Base-by-base conservation (phyloP, 768 basidiomycete genomes). In the Rhodotorula babjevae region DNA sequence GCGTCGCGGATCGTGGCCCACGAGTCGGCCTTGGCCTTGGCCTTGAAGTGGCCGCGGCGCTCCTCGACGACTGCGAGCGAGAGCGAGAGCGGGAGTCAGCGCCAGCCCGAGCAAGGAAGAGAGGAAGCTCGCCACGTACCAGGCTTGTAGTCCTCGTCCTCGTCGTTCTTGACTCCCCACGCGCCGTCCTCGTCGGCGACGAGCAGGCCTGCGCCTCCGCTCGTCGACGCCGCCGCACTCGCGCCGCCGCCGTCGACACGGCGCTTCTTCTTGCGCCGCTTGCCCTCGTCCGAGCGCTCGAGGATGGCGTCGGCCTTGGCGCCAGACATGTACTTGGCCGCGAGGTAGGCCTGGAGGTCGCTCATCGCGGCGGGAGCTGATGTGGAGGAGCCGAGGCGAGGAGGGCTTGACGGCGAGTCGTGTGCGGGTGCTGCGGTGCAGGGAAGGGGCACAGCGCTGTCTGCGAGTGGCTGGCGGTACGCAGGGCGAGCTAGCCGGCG, bases 281-380 rank as follows among this genome's bases (percentile, higher is more conserved):
- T 79, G 61, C 76, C 78, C 11, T 77, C 53, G 2, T 62, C 68
- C 29, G 85, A 80, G 58, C 87, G 87, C 8, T 93, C 84, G 15
- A 97, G 84, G 73, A 98, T 98, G 12, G 92, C 93, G 76, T 97
- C 95, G 4, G 94, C 93, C 78, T 97, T 98, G 0, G 92, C 87
- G 1, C 95, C 95, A 11, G 93, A 88, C 93, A 97, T 95, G 83
- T 98, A 98, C 73, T 91, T 92, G 75, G 89, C 86, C 0, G 92
- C 92, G 27, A 94, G 85, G 80, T 94, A 94, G 33, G 90, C 84
- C 80, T 92, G 89, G 83, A 94, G 67, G 61, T 76, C 75, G 60
- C 40, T 29, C 60, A 61, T 61, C 15, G 59, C 59, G 25, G 59
- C 23, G 47, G 19, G 47, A 9, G 47, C 19, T 21, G 47, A 21